phyloP scores from a whole-genome alignment of 1,284 basidiomycete genomes.

The Rhodotorula glutinis region DNA sequence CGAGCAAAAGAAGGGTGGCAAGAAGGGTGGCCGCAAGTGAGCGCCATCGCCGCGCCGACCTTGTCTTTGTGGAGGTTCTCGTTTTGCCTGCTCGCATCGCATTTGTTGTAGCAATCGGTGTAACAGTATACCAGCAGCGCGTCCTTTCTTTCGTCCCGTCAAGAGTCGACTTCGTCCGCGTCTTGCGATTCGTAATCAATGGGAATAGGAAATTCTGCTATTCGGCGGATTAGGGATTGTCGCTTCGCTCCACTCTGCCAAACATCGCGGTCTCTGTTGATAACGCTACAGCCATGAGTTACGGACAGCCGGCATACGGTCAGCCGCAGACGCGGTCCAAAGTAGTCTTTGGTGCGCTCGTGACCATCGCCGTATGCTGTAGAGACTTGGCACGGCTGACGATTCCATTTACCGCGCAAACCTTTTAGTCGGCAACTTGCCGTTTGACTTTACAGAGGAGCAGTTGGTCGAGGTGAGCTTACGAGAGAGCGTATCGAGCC shows the following conservation, averaged over 20 bases:
- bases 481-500: too few relatives aligned
- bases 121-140: too few relatives aligned
- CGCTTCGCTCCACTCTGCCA: neutral
- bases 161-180: too few relatives aligned
- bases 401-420: neutral
- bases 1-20: slow-evolving; percentile 22
- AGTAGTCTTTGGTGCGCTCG: slow-evolving; percentile 29
- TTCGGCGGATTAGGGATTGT: neutral
- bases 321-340: slow-evolving; percentile 32
- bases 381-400: neutral
- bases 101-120: too few relatives aligned
- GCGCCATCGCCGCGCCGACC: neutral
- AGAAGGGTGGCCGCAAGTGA: slow-evolving; percentile 13
- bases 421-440: slow-evolving; percentile 38
- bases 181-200: neutral
- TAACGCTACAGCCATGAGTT: slow-evolving; percentile 6
- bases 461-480: slow-evolving; percentile 33
- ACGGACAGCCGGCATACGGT: slow-evolving; percentile 19
- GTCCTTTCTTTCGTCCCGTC: too few relatives aligned
- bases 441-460: slow-evolving; percentile 39
- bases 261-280: neutral
- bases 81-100: too few relatives aligned
- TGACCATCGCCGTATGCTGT: neutral
- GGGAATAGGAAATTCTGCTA: too few relatives aligned
- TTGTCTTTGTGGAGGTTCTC: neutral